Percentiles rank a stretch among this genome's conserved stretches.
These are phyloP conservation scores for Aspergillus piperis DNA, from an alignment of 2,329 filamentous ascomycete species.

Conservation along the genomic window DNA sequence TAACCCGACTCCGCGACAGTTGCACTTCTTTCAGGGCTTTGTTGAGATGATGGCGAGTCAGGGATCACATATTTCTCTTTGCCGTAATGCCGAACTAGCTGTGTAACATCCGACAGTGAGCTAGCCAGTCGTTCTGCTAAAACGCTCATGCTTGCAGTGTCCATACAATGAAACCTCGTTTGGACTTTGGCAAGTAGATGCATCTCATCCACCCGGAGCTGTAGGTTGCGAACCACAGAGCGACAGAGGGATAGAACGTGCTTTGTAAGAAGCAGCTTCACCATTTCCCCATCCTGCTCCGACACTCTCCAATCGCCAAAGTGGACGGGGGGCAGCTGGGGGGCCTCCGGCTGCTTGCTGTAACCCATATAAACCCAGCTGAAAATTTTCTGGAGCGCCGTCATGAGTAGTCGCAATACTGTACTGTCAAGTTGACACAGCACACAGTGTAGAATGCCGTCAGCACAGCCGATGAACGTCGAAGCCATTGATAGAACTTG, in stretches of 20 bases:
- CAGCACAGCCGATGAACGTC: background rate
- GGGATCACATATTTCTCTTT: too few relatives aligned
- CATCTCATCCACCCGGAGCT: background rate
- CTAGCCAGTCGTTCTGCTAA: too few relatives aligned
- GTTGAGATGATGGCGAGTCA: too few relatives aligned
- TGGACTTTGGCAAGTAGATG: background rate
- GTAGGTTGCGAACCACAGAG: background rate
- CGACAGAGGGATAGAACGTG: background rate
- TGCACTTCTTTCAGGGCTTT: too few relatives aligned
- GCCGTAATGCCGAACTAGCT: too few relatives aligned
- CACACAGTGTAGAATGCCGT: background rate
- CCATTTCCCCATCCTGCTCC: background rate
- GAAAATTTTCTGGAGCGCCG: background rate
- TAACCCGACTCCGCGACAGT: too few relatives aligned
- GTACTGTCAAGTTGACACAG: background rate
- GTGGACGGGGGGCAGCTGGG: background rate
- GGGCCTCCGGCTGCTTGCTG: background rate
- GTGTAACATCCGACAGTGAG: too few relatives aligned
- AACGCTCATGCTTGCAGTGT: background rate
- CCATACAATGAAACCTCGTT: background rate
- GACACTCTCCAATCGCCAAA: background rate
- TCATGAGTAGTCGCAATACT: background rate
- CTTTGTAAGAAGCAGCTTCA: background rate
- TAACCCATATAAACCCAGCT: background rate
- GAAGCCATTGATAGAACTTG: background rate